Conservation (phyloP, 1,284 basidiomycete genomes). For the Ganoderma boninense region DNA sequence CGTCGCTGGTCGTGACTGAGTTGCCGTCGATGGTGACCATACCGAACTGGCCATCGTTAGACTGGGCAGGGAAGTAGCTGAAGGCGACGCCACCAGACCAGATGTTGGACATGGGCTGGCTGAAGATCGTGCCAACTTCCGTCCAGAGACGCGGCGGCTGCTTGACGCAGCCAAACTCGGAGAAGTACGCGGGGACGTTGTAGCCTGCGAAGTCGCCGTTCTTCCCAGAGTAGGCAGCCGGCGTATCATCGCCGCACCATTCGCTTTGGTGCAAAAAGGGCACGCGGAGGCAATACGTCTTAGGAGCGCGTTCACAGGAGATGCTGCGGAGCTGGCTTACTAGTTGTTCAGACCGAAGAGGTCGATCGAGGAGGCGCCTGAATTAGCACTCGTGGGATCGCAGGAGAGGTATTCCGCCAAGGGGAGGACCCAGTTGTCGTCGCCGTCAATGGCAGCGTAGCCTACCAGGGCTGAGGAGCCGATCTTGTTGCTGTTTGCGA, state of each 20-base stretch:
- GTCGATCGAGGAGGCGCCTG: slow-evolving; percentile 77
- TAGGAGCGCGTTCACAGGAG: slow-evolving; percentile 12
- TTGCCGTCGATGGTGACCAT: slow-evolving; percentile 81
- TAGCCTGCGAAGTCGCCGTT: slow-evolving; percentile 68
- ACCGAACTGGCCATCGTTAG: slow-evolving; percentile 77
- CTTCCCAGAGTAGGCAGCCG: slow-evolving; percentile 59
- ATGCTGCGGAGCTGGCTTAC: slow-evolving; percentile 49
- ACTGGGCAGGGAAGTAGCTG: slow-evolving; percentile 82
- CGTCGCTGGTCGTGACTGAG: slow-evolving; percentile 68
- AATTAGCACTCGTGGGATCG: slow-evolving; percentile 61
- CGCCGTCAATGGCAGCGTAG: slow-evolving; percentile 88
- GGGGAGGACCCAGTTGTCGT: slow-evolving; percentile 68
- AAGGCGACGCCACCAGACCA: slow-evolving; percentile 94
- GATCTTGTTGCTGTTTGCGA: slow-evolving; percentile 64
- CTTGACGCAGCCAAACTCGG: slow-evolving; percentile 86
- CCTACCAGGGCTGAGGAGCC: slow-evolving; percentile 77
- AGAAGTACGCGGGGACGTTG: slow-evolving; percentile 89
- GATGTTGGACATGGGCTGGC: slow-evolving; percentile 74
- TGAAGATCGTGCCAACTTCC: slow-evolving; percentile 81
- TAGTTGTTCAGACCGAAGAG: slow-evolving; percentile 87
- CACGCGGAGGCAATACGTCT: slow-evolving; percentile 10
- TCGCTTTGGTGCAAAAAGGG: slow-evolving; percentile 50
- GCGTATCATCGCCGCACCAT: slow-evolving; percentile 80
- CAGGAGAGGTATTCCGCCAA: slow-evolving; percentile 87
- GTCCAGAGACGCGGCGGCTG: slow-evolving; percentile 79